Conservation (phyloP, 2,329 filamentous ascomycete genomes). For the Fusarium buxicola region DNA sequence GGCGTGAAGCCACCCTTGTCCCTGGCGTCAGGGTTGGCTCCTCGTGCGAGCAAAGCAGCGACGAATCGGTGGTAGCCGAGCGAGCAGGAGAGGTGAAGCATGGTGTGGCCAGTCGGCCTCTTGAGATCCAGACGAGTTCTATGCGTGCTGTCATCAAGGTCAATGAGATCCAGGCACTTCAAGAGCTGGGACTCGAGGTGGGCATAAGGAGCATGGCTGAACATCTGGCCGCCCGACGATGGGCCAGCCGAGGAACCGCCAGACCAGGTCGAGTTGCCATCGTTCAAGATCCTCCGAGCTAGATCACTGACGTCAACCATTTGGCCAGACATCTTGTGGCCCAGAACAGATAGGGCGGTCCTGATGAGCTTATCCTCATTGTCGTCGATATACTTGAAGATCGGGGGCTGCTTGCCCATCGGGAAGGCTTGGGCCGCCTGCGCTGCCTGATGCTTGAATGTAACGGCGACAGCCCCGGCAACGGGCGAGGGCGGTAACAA, state of each 20-base stretch:
- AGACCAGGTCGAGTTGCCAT: slow-evolving; percentile 62
- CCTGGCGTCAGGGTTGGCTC: slow-evolving; percentile 79
- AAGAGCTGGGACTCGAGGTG: slow-evolving; percentile 77
- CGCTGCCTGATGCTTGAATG: slow-evolving; percentile 68
- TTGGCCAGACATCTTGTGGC: slow-evolving; percentile 72
- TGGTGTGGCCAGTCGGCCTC: slow-evolving; percentile 76
- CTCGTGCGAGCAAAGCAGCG: slow-evolving; percentile 79
- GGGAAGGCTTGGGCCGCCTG: slow-evolving; percentile 52
- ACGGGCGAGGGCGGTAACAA: slow-evolving; percentile 77
- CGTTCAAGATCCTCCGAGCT: slow-evolving; percentile 69
- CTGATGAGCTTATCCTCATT: slow-evolving; percentile 76
- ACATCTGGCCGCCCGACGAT: slow-evolving; percentile 59
- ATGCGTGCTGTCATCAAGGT: slow-evolving; percentile 78
- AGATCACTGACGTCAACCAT: slow-evolving; percentile 71
- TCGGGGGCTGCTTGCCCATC: slow-evolving; percentile 56
- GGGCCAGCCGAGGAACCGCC: slow-evolving; percentile 53
- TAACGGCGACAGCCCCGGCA: slow-evolving; percentile 76
- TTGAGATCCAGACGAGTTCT: slow-evolving; percentile 75
- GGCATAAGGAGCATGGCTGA: slow-evolving; percentile 56
- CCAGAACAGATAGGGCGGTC: slow-evolving; percentile 73
- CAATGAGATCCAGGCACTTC: slow-evolving; percentile 80
- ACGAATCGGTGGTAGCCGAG: slow-evolving; percentile 81
- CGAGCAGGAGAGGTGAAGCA: slow-evolving; percentile 83
- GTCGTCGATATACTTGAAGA: slow-evolving; percentile 81
- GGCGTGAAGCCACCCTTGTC: slow-evolving; percentile 86